phyloP scores from a whole-genome alignment of 768 basidiomycete genomes.

The Suillus brevipes region DNA sequence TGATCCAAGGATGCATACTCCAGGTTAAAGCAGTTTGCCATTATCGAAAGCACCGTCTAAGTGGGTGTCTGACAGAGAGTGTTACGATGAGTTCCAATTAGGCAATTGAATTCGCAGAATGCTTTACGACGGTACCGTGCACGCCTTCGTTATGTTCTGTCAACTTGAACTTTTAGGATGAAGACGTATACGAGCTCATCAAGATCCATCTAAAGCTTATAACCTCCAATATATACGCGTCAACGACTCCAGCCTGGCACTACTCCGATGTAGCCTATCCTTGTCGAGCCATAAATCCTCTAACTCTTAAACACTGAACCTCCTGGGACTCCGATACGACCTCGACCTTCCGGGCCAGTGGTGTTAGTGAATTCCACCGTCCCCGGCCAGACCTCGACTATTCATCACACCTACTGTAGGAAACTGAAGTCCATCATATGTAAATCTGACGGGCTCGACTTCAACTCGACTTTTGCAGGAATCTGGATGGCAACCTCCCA shows the following conservation, averaged over 20 bases:
- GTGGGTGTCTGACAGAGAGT: neutral
- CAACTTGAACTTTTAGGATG: too few relatives aligned
- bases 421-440: too few relatives aligned
- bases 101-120: neutral
- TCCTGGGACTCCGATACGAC: neutral
- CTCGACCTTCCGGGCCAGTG: too few relatives aligned
- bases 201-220: neutral
- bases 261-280: neutral
- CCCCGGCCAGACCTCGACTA: too few relatives aligned
- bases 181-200: neutral
- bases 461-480: too few relatives aligned
- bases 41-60: neutral
- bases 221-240: neutral
- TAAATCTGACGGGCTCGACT: too few relatives aligned
- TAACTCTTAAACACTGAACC: neutral
- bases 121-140: too few relatives aligned
- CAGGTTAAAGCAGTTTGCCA: conserved; percentile 21
- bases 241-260: neutral
- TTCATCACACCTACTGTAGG: too few relatives aligned
- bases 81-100: neutral
- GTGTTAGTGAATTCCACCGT: too few relatives aligned
- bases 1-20: conserved; percentile 34
- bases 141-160: too few relatives aligned
- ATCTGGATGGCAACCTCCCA: too few relatives aligned
- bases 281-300: neutral